Conservation (phyloP, 2,329 filamentous ascomycete species). For the Aspergillus brunneoviolaceus region DNA sequence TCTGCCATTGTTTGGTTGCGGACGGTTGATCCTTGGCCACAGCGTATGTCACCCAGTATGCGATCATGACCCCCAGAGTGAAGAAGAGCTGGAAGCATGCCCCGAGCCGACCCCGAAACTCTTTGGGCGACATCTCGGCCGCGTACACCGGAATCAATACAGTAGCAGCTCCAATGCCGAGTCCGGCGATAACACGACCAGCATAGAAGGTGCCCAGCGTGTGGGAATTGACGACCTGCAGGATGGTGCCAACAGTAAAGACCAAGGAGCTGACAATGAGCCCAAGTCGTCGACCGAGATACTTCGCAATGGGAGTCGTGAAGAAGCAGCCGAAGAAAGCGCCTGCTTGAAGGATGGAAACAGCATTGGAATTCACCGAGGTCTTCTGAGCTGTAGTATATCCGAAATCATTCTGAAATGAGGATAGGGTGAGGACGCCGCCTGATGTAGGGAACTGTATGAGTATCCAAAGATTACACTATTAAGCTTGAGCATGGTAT, state of each 20-base stretch:
- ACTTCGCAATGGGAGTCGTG: slow-evolving; percentile 48
- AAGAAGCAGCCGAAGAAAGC: slow-evolving; percentile 54
- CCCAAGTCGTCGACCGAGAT: slow-evolving; percentile 45
- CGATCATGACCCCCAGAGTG: slow-evolving; percentile 39
- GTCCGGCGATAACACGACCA: slow-evolving; percentile 46
- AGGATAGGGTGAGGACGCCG: slow-evolving; percentile 47
- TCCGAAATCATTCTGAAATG: slow-evolving; percentile 44
- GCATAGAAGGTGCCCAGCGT: slow-evolving; percentile 47
- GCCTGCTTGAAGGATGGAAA: slow-evolving; percentile 51
- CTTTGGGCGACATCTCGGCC: slow-evolving; percentile 44
- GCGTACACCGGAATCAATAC: slow-evolving; percentile 44
- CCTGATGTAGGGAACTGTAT: slow-evolving; percentile 24
- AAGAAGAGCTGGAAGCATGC: slow-evolving; percentile 43
- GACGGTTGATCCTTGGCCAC: slow-evolving; percentile 41
- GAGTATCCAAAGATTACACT: background rate
- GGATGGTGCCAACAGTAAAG: slow-evolving; percentile 38
- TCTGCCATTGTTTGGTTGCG: slow-evolving; percentile 51
- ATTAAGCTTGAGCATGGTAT: background rate
- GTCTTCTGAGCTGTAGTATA: slow-evolving; percentile 40
- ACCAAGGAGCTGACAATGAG: slow-evolving; percentile 47
- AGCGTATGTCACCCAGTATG: slow-evolving; percentile 51
- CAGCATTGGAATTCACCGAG: slow-evolving; percentile 48
- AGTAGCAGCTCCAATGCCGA: slow-evolving; percentile 49
- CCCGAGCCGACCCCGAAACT: slow-evolving; percentile 41
- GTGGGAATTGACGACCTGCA: slow-evolving; percentile 50